A percentile compares a stretch with the other conserved stretches of the same genome.
Evolutionary conservation across 805 yeast species (phyloP).

Genomic region (Lipomyces starkeyi): DNA sequence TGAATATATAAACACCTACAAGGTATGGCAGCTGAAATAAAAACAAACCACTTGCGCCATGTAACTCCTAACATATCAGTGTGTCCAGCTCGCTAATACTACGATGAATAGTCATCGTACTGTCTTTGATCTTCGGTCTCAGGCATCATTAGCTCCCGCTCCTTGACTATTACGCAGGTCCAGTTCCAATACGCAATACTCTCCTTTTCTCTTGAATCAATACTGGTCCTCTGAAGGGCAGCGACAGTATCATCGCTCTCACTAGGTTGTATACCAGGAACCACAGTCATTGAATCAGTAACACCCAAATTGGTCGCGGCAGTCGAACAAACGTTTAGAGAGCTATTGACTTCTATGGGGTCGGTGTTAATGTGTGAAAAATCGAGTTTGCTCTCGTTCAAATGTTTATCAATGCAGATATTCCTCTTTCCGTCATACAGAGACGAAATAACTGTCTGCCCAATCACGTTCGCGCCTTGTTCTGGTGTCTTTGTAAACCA

Average conservation of each 20-base stretch:
- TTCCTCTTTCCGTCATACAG: conserved; percentile 16
- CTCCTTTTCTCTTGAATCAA: background rate
- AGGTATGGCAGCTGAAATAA: background rate
- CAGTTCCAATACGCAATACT: conserved; percentile 32
- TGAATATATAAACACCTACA: background rate
- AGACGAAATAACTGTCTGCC: conserved; percentile 18
- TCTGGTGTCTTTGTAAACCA: conserved; percentile 25
- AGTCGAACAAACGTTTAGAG: background rate
- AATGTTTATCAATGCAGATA: conserved; percentile 20
- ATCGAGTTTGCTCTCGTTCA: conserved; percentile 5
- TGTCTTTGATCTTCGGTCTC: background rate
- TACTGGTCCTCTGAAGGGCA: background rate
- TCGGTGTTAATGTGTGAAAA: conserved; percentile 19
- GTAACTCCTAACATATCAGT: background rate
- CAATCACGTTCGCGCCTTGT: conserved; percentile 24
- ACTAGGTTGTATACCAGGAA: background rate
- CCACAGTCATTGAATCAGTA: background rate
- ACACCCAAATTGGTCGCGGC: background rate
- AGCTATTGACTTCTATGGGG: conserved; percentile 1
- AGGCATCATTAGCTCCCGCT: conserved; percentile 20
- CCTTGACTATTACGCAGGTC: conserved; percentile 29
- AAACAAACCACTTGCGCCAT: background rate
- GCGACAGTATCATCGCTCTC: background rate
- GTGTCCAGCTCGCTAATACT: background rate
- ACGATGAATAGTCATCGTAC: conserved; percentile 1